Evolutionary conservation across 1,139 yeast species (phyloP).

Genomic region (Pichiaceae sp.): DNA sequence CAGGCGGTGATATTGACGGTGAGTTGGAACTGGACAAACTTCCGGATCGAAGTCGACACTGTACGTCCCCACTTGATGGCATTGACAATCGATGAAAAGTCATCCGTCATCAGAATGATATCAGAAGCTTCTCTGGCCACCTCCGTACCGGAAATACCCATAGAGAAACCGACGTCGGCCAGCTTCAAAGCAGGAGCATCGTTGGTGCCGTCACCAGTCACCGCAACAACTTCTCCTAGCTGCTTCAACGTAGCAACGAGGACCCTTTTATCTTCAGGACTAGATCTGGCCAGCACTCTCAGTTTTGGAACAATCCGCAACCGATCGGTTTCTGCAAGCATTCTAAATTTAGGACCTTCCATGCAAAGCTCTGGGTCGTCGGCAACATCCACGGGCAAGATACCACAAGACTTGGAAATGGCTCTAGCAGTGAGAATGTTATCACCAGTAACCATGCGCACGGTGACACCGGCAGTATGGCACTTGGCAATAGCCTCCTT

Average conservation of each 20-base stretch:
- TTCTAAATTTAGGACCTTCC: slow-evolving; percentile 91
- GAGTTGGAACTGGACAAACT: slow-evolving; percentile 90
- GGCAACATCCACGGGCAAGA: slow-evolving; percentile 45
- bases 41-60: slow-evolving; percentile 87
- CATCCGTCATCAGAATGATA: slow-evolving; percentile 90
- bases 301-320: slow-evolving; percentile 56
- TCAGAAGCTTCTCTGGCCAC: slow-evolving; percentile 96
- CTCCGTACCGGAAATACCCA: slow-evolving; percentile 93
- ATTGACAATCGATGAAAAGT: slow-evolving; percentile 87
- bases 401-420: slow-evolving; percentile 80
- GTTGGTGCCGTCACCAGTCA: slow-evolving; percentile 96
- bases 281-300: slow-evolving; percentile 84
- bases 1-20: slow-evolving; percentile 97
- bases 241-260: slow-evolving; percentile 76
- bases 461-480: slow-evolving; percentile 84
- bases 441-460: slow-evolving; percentile 98
- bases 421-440: slow-evolving; percentile 85
- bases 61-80: slow-evolving; percentile 99
- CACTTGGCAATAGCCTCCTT: slow-evolving; percentile 80
- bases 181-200: slow-evolving; percentile 92
- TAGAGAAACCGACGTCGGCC: slow-evolving; percentile 90
- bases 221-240: slow-evolving; percentile 92
- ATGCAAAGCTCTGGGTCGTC: slow-evolving; percentile 56
- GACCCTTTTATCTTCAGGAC: slow-evolving; percentile 89
- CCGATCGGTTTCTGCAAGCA: slow-evolving; percentile 52